phyloP scores from a whole-genome alignment of 2,329 filamentous ascomycete genomes.

The Orbilia brochopaga region DNA sequence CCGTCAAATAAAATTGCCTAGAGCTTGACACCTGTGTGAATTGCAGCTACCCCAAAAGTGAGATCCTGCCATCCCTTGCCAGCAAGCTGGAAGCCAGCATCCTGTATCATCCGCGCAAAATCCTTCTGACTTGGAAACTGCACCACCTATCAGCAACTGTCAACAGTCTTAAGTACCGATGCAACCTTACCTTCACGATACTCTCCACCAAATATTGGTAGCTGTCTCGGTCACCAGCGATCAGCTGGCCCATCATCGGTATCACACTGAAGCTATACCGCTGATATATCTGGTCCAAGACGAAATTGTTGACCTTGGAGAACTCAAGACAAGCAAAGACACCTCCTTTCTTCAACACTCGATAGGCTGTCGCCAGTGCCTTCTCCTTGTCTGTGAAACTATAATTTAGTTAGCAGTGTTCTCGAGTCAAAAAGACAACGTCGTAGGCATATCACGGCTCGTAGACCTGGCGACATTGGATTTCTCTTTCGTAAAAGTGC shows the following conservation, averaged over 20 bases:
- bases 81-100: constrained; percentile 83
- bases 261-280: constrained; percentile 95
- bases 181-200: constrained; percentile 70
- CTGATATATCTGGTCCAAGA: constrained; percentile 89
- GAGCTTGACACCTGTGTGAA: constrained; percentile 95
- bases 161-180: not conserved
- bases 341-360: constrained; percentile 90
- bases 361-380: constrained; percentile 80
- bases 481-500: not conserved
- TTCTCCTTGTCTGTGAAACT: constrained; percentile 84
- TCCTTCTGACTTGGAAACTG: constrained; percentile 81
- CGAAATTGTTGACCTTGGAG: constrained; percentile 76
- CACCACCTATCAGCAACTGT: constrained; percentile 12
- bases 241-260: constrained; percentile 90
- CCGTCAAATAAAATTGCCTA: constrained; percentile 38
- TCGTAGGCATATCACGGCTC: not conserved
- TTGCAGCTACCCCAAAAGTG: constrained; percentile 89
- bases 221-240: constrained; percentile 90
- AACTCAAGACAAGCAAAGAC: constrained; percentile 98
- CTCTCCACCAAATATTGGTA: constrained; percentile 99
- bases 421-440: not conserved
- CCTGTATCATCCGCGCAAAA: constrained; percentile 80
- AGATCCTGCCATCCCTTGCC: constrained; percentile 86
- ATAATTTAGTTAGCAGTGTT: constrained; percentile 12
- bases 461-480: not conserved